Conservation (phyloP, 1,284 basidiomycete species). For the Ustilago hordei region DNA sequence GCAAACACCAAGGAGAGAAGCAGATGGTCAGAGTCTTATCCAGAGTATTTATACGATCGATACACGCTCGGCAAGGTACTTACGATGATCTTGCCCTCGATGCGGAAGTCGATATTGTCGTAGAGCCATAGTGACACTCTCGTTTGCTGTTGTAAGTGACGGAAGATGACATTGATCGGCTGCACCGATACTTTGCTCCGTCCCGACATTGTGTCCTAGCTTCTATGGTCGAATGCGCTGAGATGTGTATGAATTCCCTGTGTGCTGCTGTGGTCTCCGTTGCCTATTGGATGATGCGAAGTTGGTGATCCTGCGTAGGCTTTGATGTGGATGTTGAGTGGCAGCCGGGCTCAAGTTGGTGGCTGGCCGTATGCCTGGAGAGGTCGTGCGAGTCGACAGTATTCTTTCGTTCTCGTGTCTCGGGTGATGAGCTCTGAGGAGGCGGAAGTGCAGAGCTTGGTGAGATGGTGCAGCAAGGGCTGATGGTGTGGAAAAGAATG, state of each 20-base stretch:
- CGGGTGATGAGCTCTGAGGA: background rate
- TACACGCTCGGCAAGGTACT: slow-evolving; percentile 10
- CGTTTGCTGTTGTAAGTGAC: slow-evolving; percentile 91
- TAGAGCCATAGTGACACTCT: slow-evolving; percentile 96
- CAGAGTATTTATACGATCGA: background rate
- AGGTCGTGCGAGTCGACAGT: background rate
- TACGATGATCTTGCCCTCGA: slow-evolving; percentile 90
- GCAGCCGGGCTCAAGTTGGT: background rate
- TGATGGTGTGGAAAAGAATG: slow-evolving; percentile 19
- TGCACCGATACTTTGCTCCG: slow-evolving; percentile 61
- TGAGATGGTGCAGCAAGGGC: background rate
- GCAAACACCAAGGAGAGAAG: slow-evolving; percentile 2
- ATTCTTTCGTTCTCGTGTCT: background rate
- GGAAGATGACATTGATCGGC: slow-evolving; percentile 91
- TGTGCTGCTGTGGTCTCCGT: background rate
- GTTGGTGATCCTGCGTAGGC: background rate
- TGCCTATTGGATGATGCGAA: background rate
- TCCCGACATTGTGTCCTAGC: slow-evolving; percentile 33
- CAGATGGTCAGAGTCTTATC: background rate
- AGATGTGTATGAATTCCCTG: background rate
- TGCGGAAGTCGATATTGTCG: slow-evolving; percentile 95
- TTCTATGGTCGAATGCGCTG: background rate
- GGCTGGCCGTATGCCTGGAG: background rate
- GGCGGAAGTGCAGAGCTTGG: background rate
- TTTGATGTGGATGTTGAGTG: background rate